phyloP scores from a whole-genome alignment of 805 yeast species.

The Cyberlindnera sargentensis region DNA sequence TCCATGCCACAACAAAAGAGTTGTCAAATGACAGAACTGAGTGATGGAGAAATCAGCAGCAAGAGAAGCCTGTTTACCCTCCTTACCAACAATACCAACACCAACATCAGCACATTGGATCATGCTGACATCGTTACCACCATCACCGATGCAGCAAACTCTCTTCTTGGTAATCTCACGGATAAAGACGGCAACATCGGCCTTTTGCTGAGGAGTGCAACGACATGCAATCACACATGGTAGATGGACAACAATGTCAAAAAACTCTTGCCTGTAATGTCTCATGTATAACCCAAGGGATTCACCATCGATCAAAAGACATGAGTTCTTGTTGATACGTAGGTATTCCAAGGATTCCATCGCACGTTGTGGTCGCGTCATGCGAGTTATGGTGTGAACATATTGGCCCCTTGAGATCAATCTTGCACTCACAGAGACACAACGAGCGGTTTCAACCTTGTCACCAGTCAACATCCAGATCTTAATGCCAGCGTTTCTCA shows the following conservation, averaged over 20 bases:
- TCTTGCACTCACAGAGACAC: conserved; percentile 95
- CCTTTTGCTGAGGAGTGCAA: conserved; percentile 98
- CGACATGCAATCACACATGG: conserved; percentile 98
- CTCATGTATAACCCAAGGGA: conserved; percentile 66
- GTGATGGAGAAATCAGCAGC: conserved; percentile 96
- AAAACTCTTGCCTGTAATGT: conserved; percentile 63
- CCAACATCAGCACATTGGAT: conserved; percentile 99
- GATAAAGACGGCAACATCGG: conserved; percentile 83
- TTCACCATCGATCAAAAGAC: conserved; percentile 90
- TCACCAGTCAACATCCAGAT: conserved; percentile 99
- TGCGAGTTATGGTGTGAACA: conserved; percentile 75
- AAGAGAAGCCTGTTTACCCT: conserved; percentile 93
- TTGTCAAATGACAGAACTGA: conserved; percentile 84
- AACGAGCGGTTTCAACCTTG: conserved; percentile 95
- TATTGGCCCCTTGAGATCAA: conserved; percentile 90
- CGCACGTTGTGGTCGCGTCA: conserved; percentile 54
- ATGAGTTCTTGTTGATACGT: conserved; percentile 49
- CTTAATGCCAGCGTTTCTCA: conserved; percentile 93
- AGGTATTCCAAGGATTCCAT: conserved; percentile 69
- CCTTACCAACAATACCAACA: conserved; percentile 98
- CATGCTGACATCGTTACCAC: conserved; percentile 99
- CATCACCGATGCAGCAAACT: conserved; percentile 98
- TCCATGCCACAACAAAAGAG: conserved; percentile 93
- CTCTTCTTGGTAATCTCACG: conserved; percentile 76
- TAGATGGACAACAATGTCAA: conserved; percentile 63